Evolutionary conservation across 192 early-diverging fungal genomes (phyloP).

Genomic region (Coemansia sp.): DNA sequence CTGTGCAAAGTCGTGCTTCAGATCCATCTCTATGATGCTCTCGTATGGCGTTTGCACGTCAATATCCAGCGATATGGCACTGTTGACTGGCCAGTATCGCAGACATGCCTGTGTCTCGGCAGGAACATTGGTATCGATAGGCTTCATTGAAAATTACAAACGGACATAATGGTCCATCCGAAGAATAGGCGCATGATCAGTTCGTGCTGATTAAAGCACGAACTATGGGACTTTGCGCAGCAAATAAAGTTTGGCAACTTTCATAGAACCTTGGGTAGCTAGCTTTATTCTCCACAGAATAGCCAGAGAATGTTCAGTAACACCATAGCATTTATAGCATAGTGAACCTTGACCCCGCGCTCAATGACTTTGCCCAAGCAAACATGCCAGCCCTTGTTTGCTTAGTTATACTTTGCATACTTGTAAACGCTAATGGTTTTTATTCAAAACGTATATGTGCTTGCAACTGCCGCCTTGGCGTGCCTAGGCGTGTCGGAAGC

Average conservation of each 20-base stretch:
- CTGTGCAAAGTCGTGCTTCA: slow-evolving; percentile 23
- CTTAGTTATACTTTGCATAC: too few relatives aligned
- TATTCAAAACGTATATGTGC: neutral
- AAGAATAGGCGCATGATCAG: neutral
- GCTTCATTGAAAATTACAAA: slow-evolving; percentile 17
- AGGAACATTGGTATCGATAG: slow-evolving; percentile 26
- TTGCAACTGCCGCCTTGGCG: slow-evolving; percentile 3
- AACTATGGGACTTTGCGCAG: neutral
- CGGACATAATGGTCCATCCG: neutral
- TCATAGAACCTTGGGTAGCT: neutral
- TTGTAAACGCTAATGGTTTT: too few relatives aligned
- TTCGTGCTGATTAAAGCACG: neutral
- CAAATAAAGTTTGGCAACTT: neutral
- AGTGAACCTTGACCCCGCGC: too few relatives aligned
- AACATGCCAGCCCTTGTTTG: too few relatives aligned
- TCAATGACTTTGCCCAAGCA: too few relatives aligned
- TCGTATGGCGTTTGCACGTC: slow-evolving; percentile 26
- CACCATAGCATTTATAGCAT: slow-evolving; percentile 1
- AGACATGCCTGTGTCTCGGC: slow-evolving; percentile 42
- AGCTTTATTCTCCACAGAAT: neutral
- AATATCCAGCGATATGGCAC: slow-evolving; percentile 22
- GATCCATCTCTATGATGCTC: slow-evolving; percentile 19
- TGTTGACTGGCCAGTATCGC: slow-evolving; percentile 38
- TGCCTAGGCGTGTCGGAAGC: neutral
- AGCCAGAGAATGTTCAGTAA: neutral